Evolutionary conservation across 495 filamentous ascomycete species (phyloP), one percentile per base, ranked within the genome.

Genomic region (Jackrogersella minutella): DNA sequence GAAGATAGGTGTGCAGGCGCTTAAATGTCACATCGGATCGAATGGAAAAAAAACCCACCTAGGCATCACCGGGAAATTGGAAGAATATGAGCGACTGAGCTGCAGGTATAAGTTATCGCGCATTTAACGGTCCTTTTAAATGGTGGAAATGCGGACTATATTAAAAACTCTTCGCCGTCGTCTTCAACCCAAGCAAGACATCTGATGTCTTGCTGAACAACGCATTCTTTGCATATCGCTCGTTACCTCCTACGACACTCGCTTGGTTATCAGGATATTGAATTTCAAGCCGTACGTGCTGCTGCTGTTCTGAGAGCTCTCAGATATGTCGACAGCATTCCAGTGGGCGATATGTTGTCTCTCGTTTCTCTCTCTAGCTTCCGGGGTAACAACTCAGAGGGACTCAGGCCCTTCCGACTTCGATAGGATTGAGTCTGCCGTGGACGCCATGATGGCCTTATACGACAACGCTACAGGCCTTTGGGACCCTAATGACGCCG

Each of bases 371-470:
- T 10, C 56, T 34, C 1, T 34, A 9, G 61, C 11, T 21, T 58
- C 26, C 11, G 61, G 34, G 16, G 14, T 22, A 9, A 22, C 21
- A 22, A 36, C 9, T 16, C 47, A 33, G 11, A 40, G 24, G 8
- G 52, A 60, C 11, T 9, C 13, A 17, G 22, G 24, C 0, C 14
- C 22, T 28, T 46, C 41, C 5, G 57, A 64, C 26, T 26, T 33
- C 9, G 30, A 62, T 31, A 67, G 34, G 5, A 62, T 65, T 2
- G 43, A 30, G 11, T 66, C 62, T 5, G 74, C 79, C 39, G 74
- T 81, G 24, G 66, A 78, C 10, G 61, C 77, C 37, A 74, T 81
- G 75, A 81, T 80, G 68, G 26, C 17, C 6, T 73, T 79, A 55
- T 78, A 78, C 54, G 69, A 78, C 57, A 7, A 62, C 1, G 56